Conservation (phyloP, 306 rosid species). For the Sesbania bispinosa region DNA sequence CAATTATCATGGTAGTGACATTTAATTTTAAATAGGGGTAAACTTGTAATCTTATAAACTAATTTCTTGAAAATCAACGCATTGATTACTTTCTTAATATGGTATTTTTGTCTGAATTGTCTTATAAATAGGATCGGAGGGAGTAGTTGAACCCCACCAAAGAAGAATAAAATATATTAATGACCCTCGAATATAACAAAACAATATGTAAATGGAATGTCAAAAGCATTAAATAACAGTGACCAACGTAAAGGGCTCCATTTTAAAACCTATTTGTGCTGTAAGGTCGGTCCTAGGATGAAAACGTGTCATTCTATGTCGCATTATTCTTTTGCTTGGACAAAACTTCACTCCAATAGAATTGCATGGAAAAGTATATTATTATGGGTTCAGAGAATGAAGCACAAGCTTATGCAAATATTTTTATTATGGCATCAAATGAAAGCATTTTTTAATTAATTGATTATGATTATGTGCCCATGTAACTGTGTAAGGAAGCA, state of each 20-base stretch:
- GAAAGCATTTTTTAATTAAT: conserved; percentile 1
- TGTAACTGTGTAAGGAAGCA: conserved; percentile 32
- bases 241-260: too few relatives aligned
- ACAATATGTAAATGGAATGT: not conserved
- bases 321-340: not conserved
- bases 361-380: conserved; percentile 5
- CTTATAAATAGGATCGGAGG: too few relatives aligned
- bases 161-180: not conserved
- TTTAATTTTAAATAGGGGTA: too few relatives aligned
- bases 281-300: conserved; percentile 5
- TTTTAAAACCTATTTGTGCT: conserved; percentile 5
- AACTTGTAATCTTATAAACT: too few relatives aligned
- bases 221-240: not conserved
- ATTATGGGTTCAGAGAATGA: conserved; percentile 31
- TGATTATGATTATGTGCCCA: conserved; percentile 25
- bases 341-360: conserved; percentile 16
- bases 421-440: conserved; percentile 3
- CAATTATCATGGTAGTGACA: too few relatives aligned
- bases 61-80: too few relatives aligned
- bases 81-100: too few relatives aligned
- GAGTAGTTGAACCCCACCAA: conserved; percentile 25
- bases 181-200: conserved; percentile 5
- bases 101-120: too few relatives aligned
- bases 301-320: conserved; percentile 30
- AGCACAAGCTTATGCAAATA: not conserved